Conservation (phyloP, 1,284 basidiomycete genomes). For the Malassezia caprae region DNA sequence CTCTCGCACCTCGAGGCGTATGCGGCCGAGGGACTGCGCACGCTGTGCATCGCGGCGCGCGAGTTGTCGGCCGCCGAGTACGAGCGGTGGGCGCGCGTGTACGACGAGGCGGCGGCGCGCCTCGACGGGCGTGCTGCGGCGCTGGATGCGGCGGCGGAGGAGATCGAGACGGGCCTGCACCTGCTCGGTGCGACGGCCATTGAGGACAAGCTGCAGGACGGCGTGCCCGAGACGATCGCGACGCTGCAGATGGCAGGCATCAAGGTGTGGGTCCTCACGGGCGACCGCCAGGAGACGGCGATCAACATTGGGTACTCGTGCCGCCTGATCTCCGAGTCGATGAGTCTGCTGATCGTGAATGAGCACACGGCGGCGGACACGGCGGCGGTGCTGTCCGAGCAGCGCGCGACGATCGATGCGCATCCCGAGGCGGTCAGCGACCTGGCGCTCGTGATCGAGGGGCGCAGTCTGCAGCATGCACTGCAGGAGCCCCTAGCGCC, state of each 20-base stretch:
- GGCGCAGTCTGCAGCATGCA: conserved; percentile 84
- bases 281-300: conserved; percentile 95
- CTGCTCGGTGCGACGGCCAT: conserved; percentile 93
- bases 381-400: conserved; percentile 73
- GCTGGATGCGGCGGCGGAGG: conserved; percentile 83
- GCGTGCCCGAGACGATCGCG: conserved; percentile 95
- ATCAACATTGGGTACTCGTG: conserved; percentile 99
- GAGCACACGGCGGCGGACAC: conserved; percentile 76
- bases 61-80: conserved; percentile 87
- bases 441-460: conserved; percentile 88
- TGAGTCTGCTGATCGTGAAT: conserved; percentile 90
- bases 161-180: conserved; percentile 87
- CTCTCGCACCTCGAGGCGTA: conserved; percentile 67
- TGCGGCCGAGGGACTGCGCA: conserved; percentile 89
- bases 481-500: conserved; percentile 73
- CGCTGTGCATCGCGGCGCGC: conserved; percentile 87
- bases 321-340: conserved; percentile 89
- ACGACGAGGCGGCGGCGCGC: conserved; percentile 81
- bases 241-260: conserved; percentile 95
- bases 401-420: conserved; percentile 80
- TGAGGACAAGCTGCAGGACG: conserved; percentile 96
- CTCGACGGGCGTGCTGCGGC: conserved; percentile 87
- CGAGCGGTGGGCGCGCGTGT: conserved; percentile 72
- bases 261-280: conserved; percentile 97
- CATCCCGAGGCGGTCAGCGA: conserved; percentile 91